phyloP scores from a whole-genome alignment of 75 land plant genomes.

The Azolla pinnata region DNA sequence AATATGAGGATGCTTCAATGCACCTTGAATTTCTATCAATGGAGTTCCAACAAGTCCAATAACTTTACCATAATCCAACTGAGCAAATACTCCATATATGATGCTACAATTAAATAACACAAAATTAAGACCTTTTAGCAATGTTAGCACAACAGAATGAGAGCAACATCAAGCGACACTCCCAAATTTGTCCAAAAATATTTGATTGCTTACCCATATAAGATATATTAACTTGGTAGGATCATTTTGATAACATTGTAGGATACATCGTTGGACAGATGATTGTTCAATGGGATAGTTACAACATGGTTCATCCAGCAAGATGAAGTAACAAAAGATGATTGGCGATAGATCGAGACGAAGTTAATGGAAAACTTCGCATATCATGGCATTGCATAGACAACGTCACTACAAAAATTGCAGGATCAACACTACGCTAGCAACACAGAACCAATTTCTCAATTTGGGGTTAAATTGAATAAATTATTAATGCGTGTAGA shows the following conservation, averaged over 20 bases:
- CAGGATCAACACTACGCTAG: not conserved
- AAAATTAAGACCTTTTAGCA: not conserved
- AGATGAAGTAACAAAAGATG: not conserved
- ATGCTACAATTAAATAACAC: not conserved
- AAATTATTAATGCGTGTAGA: not conserved
- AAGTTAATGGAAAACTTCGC: not conserved
- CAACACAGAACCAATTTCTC: not conserved
- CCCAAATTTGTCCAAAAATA: not conserved
- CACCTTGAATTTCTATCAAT: slow-evolving; percentile 1
- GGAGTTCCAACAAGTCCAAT: no score
- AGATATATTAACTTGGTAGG: not conserved
- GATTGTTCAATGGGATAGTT: not conserved
- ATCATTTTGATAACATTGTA: not conserved
- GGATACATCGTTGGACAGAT: not conserved
- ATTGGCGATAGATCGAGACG: not conserved
- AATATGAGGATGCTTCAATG: not conserved
- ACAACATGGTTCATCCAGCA: not conserved
- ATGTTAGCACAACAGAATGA: not conserved
- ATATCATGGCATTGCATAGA: not conserved
- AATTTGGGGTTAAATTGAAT: slow-evolving; percentile 1
- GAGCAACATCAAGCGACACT: not conserved
- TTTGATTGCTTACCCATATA: not conserved
- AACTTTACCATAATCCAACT: not conserved
- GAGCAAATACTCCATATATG: not conserved
- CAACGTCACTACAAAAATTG: not conserved